These are phyloP conservation scores for Eragrostis nindensis DNA, from an alignment of 176 grass and related monocot species.

Conservation along the genomic window DNA sequence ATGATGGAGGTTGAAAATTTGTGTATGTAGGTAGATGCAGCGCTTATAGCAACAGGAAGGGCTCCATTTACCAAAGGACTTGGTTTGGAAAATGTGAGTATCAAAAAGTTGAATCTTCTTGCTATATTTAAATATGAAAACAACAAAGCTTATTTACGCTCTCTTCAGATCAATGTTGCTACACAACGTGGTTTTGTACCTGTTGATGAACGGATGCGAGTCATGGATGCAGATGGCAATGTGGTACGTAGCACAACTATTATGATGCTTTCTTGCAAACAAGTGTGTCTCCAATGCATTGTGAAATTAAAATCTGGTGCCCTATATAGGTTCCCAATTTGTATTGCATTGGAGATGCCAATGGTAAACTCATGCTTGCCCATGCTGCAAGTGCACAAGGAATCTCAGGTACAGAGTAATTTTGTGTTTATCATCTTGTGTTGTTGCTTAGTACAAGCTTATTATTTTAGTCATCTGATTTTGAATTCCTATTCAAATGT, in stretches of 20 bases:
- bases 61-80: constrained; percentile 95
- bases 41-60: constrained; percentile 96
- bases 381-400: constrained; percentile 99
- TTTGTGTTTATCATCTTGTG: constrained; percentile 26
- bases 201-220: constrained; percentile 92
- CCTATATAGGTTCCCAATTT: constrained; percentile 75
- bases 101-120: constrained; percentile 17
- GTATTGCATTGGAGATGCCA: constrained; percentile 97
- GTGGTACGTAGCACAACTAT: constrained; percentile 57
- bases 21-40: constrained; percentile 83
- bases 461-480: constrained; percentile 35
- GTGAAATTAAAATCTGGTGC: not conserved
- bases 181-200: constrained; percentile 95
- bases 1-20: not conserved
- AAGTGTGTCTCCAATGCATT: constrained; percentile 4
- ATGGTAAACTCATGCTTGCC: constrained; percentile 97
- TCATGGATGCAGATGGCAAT: constrained; percentile 79
- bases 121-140: constrained; percentile 5
- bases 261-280: not conserved
- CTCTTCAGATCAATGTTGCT: constrained; percentile 79
- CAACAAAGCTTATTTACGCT: constrained; percentile 32
- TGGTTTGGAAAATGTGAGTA: constrained; percentile 96
- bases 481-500: constrained; percentile 36
- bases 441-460: constrained; percentile 21
- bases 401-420: constrained; percentile 65